A percentile compares a stretch with the other conserved stretches of the same genome.
These are phyloP conservation scores for Mucuna pruriens DNA, from an alignment of 306 rosid species.

Conservation along the genomic window DNA sequence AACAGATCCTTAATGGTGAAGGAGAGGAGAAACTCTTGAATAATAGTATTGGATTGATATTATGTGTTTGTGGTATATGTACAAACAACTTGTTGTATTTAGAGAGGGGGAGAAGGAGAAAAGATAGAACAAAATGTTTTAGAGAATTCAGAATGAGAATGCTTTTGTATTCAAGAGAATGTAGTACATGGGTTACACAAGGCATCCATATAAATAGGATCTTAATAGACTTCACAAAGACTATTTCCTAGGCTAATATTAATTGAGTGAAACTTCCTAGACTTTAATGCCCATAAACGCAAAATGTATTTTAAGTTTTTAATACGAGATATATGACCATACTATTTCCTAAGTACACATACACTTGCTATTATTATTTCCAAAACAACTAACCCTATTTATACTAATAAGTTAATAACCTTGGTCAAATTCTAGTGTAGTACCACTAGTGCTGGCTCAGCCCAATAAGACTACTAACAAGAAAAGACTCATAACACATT, in stretches of 20 bases:
- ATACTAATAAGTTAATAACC: not conserved
- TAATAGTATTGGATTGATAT: slow-evolving; percentile 17
- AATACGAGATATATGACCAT: not conserved
- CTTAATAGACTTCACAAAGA: not conserved
- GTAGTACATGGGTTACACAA: not conserved
- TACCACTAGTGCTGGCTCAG: not conserved
- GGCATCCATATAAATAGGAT: not conserved
- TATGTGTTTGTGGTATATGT: not conserved
- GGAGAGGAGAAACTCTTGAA: not conserved
- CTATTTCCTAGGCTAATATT: not conserved
- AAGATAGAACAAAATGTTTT: not conserved
- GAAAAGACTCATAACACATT: not conserved
- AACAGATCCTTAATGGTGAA: too few relatives aligned
- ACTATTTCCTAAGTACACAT: not conserved
- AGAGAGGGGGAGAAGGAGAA: too few relatives aligned
- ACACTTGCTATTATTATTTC: not conserved
- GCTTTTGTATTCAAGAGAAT: not conserved
- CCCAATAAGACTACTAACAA: not conserved
- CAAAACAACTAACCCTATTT: not conserved
- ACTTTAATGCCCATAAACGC: not conserved
- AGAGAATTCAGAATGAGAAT: not conserved
- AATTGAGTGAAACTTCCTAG: not conserved
- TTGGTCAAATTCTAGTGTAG: not conserved
- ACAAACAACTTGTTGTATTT: not conserved
- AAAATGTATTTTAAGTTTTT: not conserved